Evolutionary conservation across 1,284 basidiomycete species (phyloP).

Genomic region (Xerocomus amazonicus): DNA sequence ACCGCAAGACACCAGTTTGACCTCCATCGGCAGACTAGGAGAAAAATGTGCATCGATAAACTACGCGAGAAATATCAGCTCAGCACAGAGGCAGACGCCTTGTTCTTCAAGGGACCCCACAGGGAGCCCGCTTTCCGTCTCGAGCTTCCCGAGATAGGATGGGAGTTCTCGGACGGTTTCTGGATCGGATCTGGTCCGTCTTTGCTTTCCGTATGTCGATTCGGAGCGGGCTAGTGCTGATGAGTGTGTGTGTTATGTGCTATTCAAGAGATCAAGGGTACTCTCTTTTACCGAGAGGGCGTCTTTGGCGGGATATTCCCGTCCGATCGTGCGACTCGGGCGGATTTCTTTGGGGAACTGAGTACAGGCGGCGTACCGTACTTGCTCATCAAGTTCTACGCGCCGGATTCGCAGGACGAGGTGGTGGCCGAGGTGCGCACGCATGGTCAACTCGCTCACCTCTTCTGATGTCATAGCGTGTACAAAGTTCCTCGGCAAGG

Average conservation of each 20-base stretch:
- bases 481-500: not conserved
- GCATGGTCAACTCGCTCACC: not conserved
- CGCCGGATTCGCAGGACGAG: not conserved
- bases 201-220: not conserved
- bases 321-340: not conserved
- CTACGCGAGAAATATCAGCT: not conserved
- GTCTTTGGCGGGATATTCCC: not conserved
- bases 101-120: not conserved
- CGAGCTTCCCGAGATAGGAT: not conserved
- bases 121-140: not conserved
- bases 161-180: not conserved
- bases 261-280: not conserved
- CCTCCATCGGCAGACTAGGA: no score
- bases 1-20: no score
- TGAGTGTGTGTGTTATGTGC: no score
- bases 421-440: not conserved
- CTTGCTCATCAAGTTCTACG: not conserved
- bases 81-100: not conserved
- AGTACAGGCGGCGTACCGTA: not conserved
- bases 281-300: not conserved
- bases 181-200: not conserved
- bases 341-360: not conserved
- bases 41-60: no score
- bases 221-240: no score
- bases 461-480: not conserved